These are phyloP conservation scores for Casuarina glauca DNA, from an alignment of 306 rosid genomes.

Conservation along the genomic window DNA sequence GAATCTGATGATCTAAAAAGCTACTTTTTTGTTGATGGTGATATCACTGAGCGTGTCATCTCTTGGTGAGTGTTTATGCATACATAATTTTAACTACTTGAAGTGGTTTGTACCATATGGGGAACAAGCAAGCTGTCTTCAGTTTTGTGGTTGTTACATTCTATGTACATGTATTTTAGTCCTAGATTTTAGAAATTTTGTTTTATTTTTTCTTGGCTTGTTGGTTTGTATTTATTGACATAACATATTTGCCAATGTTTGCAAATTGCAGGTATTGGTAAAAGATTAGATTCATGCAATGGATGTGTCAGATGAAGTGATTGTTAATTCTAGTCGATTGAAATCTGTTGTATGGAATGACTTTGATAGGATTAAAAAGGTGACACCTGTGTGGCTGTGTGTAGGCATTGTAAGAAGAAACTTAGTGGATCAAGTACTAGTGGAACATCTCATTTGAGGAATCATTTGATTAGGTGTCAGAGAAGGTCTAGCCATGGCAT, in stretches of 20 bases:
- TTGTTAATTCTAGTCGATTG: constrained; percentile 82
- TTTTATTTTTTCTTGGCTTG: background rate
- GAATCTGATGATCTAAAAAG: background rate
- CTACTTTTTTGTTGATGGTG: background rate
- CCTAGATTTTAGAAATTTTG: background rate
- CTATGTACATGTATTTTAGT: background rate
- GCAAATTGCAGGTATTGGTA: constrained; percentile 36
- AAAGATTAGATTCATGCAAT: constrained; percentile 52
- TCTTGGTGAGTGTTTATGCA: background rate
- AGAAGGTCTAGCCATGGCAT: constrained; percentile 73
- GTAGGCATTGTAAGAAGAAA: constrained; percentile 97
- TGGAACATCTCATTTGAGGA: constrained; percentile 98
- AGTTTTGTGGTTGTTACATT: background rate
- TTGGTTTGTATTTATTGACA: background rate
- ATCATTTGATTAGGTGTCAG: constrained; percentile 93
- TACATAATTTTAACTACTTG: background rate
- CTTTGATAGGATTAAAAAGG: constrained; percentile 91
- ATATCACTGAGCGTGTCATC: background rate
- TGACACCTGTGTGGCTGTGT: constrained; percentile 84
- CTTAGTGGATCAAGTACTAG: constrained; percentile 98
- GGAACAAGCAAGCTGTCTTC: background rate
- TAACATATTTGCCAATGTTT: constrained; percentile 9
- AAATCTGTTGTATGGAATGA: constrained; percentile 99
- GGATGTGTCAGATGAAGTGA: constrained; percentile 92
- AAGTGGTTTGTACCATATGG: background rate